Evolutionary conservation across 352 stramenopile species (phyloP).

Genomic region (Pythium sukuiense): DNA sequence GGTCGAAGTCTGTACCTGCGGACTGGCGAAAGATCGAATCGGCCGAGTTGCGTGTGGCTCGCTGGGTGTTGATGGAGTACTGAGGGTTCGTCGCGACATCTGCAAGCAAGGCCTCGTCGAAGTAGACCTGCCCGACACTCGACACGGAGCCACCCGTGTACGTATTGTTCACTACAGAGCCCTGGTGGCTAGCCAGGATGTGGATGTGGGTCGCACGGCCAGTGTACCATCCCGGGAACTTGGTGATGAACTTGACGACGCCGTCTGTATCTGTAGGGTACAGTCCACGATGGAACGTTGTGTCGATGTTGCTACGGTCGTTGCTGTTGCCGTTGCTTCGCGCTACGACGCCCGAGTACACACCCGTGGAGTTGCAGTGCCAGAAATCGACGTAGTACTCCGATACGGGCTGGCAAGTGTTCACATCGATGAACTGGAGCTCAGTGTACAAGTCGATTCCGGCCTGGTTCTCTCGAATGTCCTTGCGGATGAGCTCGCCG

Average conservation of each 20-base stretch:
- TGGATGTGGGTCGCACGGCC: constrained; percentile 16
- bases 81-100: neutral
- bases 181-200: constrained; percentile 17
- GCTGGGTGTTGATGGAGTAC: constrained; percentile 30
- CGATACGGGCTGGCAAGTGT: constrained; percentile 12
- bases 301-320: constrained; percentile 16
- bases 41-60: constrained; percentile 28
- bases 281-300: constrained; percentile 14
- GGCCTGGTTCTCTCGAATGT: constrained; percentile 15
- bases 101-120: constrained; percentile 16
- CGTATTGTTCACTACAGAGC: constrained; percentile 19
- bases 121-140: constrained; percentile 21
- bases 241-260: constrained; percentile 20
- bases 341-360: constrained; percentile 19
- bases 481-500: constrained; percentile 16
- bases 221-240: constrained; percentile 23
- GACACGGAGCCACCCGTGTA: constrained; percentile 12
- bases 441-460: constrained; percentile 17
- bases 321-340: constrained; percentile 11
- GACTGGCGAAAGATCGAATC: constrained; percentile 31
- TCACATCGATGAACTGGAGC: constrained; percentile 20
- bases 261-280: constrained; percentile 12
- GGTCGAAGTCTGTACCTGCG: constrained; percentile 29
- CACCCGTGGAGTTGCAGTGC: constrained; percentile 22
- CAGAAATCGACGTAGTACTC: constrained; percentile 22